phyloP scores from a whole-genome alignment of 176 grass and related monocot species.

The Triticum dicoccoides region DNA sequence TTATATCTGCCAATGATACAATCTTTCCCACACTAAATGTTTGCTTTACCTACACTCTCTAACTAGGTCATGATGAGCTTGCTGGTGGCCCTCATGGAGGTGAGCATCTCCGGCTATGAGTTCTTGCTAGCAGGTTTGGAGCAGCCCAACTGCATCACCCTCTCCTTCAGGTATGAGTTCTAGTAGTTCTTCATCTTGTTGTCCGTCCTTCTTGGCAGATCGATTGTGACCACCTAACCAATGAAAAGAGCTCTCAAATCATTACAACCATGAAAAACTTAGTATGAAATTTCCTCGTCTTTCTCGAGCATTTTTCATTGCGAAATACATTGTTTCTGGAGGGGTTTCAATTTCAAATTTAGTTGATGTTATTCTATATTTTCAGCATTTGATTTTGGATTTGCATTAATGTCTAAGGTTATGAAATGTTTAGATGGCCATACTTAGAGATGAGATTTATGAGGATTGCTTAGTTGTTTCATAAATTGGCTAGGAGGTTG shows the following conservation, averaged over 20 bases:
- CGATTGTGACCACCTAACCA: slow-evolving; percentile 73
- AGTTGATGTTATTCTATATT: not conserved
- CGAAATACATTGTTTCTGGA: not conserved
- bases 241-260: not conserved
- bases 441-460: not conserved
- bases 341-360: not conserved
- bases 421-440: not conserved
- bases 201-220: slow-evolving; percentile 72
- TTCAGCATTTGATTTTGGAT: too few species aligned
- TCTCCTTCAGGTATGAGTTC: slow-evolving; percentile 83
- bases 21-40: too few species aligned
- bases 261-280: not conserved
- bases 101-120: not conserved
- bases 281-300: not conserved
- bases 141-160: slow-evolving; percentile 30
- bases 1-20: too few species aligned
- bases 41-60: too few species aligned
- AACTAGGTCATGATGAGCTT: too few species aligned
- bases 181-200: slow-evolving; percentile 92
- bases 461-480: slow-evolving; percentile 62
- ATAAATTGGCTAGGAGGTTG: slow-evolving; percentile 60
- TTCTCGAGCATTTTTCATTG: not conserved
- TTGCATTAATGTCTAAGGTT: not conserved
- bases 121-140: not conserved
- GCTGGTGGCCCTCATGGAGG: too few species aligned